Percentiles rank a stretch among this genome's conserved stretches.
Conservation (phyloP, 2,329 filamentous ascomycete species). For the Thelonectria olida region DNA sequence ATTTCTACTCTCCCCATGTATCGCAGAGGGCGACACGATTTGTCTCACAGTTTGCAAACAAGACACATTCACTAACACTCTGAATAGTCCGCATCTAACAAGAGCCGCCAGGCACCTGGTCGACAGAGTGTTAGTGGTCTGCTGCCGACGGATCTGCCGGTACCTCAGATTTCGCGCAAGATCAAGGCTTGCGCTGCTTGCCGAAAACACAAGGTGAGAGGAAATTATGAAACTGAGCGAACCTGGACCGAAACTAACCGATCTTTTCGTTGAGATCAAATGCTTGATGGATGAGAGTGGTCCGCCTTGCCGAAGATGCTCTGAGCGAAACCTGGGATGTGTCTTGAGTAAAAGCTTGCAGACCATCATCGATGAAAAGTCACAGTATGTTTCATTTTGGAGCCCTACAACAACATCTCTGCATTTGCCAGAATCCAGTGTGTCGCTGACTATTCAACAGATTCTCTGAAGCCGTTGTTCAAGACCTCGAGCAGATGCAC, state of each 20-base stretch:
- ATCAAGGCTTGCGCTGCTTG: conserved; percentile 53
- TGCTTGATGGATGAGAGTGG: conserved; percentile 53
- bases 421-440: background rate
- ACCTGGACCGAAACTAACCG: background rate
- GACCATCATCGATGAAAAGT: conserved; percentile 52
- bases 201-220: conserved; percentile 51
- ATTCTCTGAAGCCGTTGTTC: conserved; percentile 32
- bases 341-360: conserved; percentile 53
- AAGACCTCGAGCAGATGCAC: conserved; percentile 40
- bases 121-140: conserved; percentile 31
- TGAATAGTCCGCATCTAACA: conserved; percentile 18
- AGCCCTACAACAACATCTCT: background rate
- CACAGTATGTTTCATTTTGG: conserved; percentile 43
- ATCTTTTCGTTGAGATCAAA: conserved; percentile 44
- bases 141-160: conserved; percentile 24
- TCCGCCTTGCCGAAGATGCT: conserved; percentile 50
- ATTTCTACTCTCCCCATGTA: background rate
- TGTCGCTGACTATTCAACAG: background rate
- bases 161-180: conserved; percentile 50
- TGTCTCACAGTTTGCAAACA: background rate
- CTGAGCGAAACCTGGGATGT: conserved; percentile 48
- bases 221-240: background rate
- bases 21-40: background rate
- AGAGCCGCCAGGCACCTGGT: conserved; percentile 23
- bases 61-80: background rate